A percentile compares a stretch with the other conserved stretches of the same genome.
Evolutionary conservation across 2,329 filamentous ascomycete species (phyloP).

Genomic region (Sclerotiophoma versabilis): DNA sequence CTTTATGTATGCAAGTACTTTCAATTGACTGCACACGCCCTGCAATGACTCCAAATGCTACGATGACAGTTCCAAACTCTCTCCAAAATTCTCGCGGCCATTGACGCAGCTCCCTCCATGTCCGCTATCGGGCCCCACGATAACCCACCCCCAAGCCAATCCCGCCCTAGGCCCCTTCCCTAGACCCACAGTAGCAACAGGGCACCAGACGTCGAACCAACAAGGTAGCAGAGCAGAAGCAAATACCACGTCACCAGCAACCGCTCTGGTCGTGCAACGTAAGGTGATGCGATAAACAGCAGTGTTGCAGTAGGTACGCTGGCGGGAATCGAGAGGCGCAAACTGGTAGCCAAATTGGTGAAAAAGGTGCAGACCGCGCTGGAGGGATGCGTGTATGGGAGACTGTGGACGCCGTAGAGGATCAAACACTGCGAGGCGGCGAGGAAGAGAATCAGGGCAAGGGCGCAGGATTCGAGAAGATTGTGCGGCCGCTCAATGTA

Average conservation of each 20-base stretch:
- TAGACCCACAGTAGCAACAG: slow-evolving; percentile 20
- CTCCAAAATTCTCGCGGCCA: slow-evolving; percentile 7
- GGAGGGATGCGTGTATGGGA: neutral
- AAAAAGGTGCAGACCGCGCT: slow-evolving; percentile 14
- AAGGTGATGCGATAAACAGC: slow-evolving; percentile 31
- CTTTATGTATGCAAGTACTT: neutral
- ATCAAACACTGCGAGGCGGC: slow-evolving; percentile 24
- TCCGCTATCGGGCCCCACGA: slow-evolving; percentile 29
- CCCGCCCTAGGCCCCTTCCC: slow-evolving; percentile 11
- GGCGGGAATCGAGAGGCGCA: slow-evolving; percentile 29
- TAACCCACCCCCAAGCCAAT: slow-evolving; percentile 9
- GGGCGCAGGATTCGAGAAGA: slow-evolving; percentile 7
- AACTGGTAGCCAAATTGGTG: slow-evolving; percentile 23
- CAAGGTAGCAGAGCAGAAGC: slow-evolving; percentile 33
- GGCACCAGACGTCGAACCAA: slow-evolving; percentile 29
- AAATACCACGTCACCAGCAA: slow-evolving; percentile 28
- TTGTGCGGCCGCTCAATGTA: neutral
- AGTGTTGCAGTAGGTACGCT: slow-evolving; percentile 29
- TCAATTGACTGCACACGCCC: slow-evolving; percentile 30
- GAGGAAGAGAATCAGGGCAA: slow-evolving; percentile 16
- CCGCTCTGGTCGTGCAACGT: slow-evolving; percentile 23
- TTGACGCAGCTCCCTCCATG: slow-evolving; percentile 3
- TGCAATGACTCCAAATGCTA: slow-evolving; percentile 8
- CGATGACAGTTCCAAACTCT: slow-evolving; percentile 7
- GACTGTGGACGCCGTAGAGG: slow-evolving; percentile 22